A percentile compares a stretch with the other conserved stretches of the same genome.
Conservation (phyloP, 805 yeast genomes). For the Pichia thaimueangensis region DNA sequence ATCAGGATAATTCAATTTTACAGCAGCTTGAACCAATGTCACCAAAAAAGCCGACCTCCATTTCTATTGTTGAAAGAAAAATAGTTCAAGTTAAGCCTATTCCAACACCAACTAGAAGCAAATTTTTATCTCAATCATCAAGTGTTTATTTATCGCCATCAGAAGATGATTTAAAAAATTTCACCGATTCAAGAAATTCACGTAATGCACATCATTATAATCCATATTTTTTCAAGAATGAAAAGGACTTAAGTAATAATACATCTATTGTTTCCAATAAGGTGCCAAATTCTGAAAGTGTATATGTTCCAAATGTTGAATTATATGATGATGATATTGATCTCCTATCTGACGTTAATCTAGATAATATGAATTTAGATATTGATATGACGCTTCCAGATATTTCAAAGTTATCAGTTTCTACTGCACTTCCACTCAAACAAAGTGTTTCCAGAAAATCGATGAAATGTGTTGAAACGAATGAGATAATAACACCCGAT, state of each 20-base stretch:
- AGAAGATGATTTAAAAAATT: constrained; percentile 6
- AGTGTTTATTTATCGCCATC: constrained; percentile 12
- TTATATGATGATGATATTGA: constrained; percentile 7
- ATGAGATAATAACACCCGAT: constrained; percentile 5
- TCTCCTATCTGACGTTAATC: constrained; percentile 4
- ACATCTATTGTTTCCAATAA: not conserved
- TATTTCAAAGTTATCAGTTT: not conserved
- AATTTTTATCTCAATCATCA: constrained; percentile 2
- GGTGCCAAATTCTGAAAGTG: not conserved
- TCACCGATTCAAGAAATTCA: constrained; percentile 2
- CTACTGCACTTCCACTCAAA: not conserved
- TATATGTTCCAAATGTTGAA: not conserved
- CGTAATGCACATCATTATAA: constrained; percentile 1
- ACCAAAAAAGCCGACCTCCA: not conserved
- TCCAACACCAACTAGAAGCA: not conserved
- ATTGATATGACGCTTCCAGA: not conserved
- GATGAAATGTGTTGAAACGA: not conserved
- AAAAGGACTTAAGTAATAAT: not conserved
- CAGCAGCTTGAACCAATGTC: too few relatives aligned
- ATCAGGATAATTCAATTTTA: too few relatives aligned
- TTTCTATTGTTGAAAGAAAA: constrained; percentile 2
- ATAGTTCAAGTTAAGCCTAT: not conserved
- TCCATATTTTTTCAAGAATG: constrained; percentile 2
- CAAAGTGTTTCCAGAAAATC: not conserved
- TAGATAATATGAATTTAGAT: constrained; percentile 5